A percentile compares a stretch with the other conserved stretches of the same genome.
Evolutionary conservation across 345 rosid species (phyloP).

Genomic region (Dipteronia dyeriana): DNA sequence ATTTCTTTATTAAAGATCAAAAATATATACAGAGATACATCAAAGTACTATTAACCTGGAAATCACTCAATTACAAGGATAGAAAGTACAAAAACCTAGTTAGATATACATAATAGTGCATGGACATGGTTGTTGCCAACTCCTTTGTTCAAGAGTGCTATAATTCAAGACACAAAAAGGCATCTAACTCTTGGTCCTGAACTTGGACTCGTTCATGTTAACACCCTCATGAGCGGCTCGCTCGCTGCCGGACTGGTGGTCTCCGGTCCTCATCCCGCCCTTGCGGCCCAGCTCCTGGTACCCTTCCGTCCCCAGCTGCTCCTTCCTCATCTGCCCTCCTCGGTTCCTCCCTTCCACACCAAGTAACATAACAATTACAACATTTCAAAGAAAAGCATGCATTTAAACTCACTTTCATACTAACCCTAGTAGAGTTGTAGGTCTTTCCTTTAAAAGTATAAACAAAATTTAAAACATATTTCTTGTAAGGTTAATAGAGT

Average conservation of each 20-base stretch:
- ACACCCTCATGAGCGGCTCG: constrained; percentile 36
- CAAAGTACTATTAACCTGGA: no score
- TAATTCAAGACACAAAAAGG: neutral
- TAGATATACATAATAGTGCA: neutral
- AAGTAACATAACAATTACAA: neutral
- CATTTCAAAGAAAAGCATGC: neutral
- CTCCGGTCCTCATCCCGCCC: constrained; percentile 48
- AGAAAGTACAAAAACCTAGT: neutral
- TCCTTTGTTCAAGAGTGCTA: neutral
- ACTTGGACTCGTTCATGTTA: constrained; percentile 44
- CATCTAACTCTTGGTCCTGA: constrained; percentile 26
- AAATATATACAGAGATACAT: no score
- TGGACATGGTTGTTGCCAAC: neutral
- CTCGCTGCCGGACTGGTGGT: constrained; percentile 36
- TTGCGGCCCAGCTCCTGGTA: constrained; percentile 61
- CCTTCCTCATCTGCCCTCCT: constrained; percentile 60
- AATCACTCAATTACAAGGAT: neutral
- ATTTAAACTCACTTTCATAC: neutral
- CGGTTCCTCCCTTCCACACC: constrained; percentile 49
- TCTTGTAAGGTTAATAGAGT: no score
- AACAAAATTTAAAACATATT: no score
- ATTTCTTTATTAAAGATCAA: no score
- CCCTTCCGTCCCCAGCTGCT: constrained; percentile 63
- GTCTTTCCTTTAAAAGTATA: neutral
- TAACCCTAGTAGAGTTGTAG: neutral